Base-by-base conservation (phyloP, 352 stramenopile species). In the Pythium plurisporium region DNA sequence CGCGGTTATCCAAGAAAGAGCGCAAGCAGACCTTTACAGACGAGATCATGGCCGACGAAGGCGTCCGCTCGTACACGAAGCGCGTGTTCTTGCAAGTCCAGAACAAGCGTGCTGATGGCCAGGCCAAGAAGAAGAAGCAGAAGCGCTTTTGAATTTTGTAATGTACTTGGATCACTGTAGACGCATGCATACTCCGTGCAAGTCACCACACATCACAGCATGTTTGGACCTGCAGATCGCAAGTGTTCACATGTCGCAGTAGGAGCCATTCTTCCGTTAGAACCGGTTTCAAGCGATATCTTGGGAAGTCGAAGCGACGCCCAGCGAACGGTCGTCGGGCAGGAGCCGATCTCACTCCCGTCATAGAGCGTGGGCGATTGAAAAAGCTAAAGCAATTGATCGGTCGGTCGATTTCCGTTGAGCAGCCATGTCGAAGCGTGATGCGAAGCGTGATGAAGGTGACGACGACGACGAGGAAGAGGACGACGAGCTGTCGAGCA, bases 41-140 rank as follows among this genome's bases (percentile, higher is more conserved):
- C 52, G 93, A 98, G 70, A 85, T 98, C 59, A 96, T 98, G 91
- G 86, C 89, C 27, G 92, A 98, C 78, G 60, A 72, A 33, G 57
- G 31, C 58, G 80, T 82, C n/a, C 76, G 85, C 47, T 58, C 72
- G 58, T 98, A 98, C 74, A 94, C 86, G 14, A 86, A 88, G 63
- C 80, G 86, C 44, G 85, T 94, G 30, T 90, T 86, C 40, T 44
- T 65, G 15, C 86, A 95, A 64, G 80, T 94, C 47, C 81, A 94
- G 55, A 62, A 63, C 8, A 55, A 74, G 19, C 70, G 71, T 14
- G 74, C 64, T n/a, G 73, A 38, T 10, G 72, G 27, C 27, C 59
- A 67, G 15, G 66, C 61, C 42, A 62, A 73, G 37, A 82, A 81
- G 50, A 86, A 82, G 73, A 88, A 85, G 56, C 47, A 56, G 33